Percentiles rank a stretch among this genome's conserved stretches.
Conservation (phyloP, 179 eudicot species). For the Silene vulgaris region DNA sequence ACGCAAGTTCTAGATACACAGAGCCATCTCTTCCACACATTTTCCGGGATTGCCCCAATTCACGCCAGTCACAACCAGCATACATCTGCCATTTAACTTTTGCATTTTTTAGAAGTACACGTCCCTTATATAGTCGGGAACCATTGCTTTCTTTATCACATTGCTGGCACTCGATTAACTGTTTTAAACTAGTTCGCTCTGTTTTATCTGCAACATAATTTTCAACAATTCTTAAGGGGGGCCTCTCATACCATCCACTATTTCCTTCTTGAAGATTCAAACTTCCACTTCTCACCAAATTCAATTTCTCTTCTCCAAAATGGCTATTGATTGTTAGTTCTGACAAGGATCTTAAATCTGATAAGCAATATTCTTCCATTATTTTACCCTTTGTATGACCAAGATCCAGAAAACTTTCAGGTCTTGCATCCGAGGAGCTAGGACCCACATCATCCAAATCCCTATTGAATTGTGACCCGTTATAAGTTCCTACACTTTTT, state of each 20-base stretch:
- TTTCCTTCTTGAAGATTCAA: conserved; percentile 34
- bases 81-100: conserved; percentile 70
- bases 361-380: conserved; percentile 71
- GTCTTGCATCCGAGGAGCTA: conserved; percentile 14
- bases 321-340: conserved; percentile 39
- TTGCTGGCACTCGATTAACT: conserved; percentile 25
- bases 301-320: conserved; percentile 35
- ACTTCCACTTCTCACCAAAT: conserved; percentile 27
- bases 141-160: conserved; percentile 22
- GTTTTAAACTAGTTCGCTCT: conserved; percentile 25
- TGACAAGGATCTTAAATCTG: conserved; percentile 51
- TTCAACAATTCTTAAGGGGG: conserved; percentile 54
- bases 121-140: conserved; percentile 48
- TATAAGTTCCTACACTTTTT: conserved; percentile 27
- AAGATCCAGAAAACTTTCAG: conserved; percentile 26
- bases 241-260: conserved; percentile 68
- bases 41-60: conserved; percentile 32
- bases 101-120: conserved; percentile 54
- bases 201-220: conserved; percentile 52
- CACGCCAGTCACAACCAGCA: conserved; percentile 84
- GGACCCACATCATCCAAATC: conserved; percentile 30
- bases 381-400: conserved; percentile 42
- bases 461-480: conserved; percentile 29
- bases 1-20: conserved; percentile 58
- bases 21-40: conserved; percentile 51